Base-by-base conservation (phyloP, 148 eudicot species). In the Amaranthus hypochondriacus region DNA sequence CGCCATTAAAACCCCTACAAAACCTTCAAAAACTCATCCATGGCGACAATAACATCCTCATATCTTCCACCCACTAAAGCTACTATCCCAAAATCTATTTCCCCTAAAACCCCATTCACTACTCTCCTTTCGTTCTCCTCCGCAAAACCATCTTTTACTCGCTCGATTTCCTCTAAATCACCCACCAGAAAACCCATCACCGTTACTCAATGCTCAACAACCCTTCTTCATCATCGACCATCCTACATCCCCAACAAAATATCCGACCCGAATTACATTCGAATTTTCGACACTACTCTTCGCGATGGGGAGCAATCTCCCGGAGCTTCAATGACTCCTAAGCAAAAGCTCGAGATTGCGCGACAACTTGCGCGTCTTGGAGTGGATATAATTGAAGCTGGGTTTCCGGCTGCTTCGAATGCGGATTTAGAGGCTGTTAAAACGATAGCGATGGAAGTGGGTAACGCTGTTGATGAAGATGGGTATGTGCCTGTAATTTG, bases 301-400 rank as follows among this genome's bases (percentile, higher is more conserved):
- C 88, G 96, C 0, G 99, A 90, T 56, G 97, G 97, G 56, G 99
- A 96, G 74, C 99, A 96, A 73, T 92, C 99, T 14, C 97, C 97
- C 0, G 99, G 99, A 1, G 99, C 99, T 60, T 79, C 97, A 44
- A 90, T 92, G 96, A 92, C 92, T 18, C 86, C 95, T 7, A 83
- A 84, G 43, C 89, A 92, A 73, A 96, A 96, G 81, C 90, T 96
- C 9, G 89, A 90, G 74, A 87, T 96, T 21, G 96, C 97, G 4
- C 83, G 91, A 4, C 89, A 85, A 63, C 82, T 92, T 3, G 83
- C 97, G 9, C 86, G 82, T 47, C 87, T 96, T 7, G 94, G 99
- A 0, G 99, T 92, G 0, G 99, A 96, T 70, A 77, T 92, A 1
- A 96, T 92, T 52, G 99, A 92, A 82, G 99, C 97, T 4, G 97